Evolutionary conservation across 2,329 filamentous ascomycete genomes (phyloP).

Genomic region (Stylonectria norvegica): DNA sequence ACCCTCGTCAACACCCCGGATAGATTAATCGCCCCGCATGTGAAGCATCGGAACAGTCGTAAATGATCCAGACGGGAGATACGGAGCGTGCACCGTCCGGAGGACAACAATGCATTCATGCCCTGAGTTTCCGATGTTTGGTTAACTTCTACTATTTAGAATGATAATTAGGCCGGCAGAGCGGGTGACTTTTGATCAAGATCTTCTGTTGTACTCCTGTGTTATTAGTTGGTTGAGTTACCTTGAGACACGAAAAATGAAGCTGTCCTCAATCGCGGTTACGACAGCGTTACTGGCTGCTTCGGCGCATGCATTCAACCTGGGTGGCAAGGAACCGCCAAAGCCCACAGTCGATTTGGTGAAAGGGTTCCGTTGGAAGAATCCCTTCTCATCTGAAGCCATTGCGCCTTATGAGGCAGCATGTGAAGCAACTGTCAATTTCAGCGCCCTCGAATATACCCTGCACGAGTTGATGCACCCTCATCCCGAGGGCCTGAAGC

Average conservation of each 20-base stretch:
- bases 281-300: conserved; percentile 11
- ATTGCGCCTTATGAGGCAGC: conserved; percentile 31
- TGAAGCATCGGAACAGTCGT: too few relatives aligned
- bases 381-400: conserved; percentile 35
- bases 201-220: too few relatives aligned
- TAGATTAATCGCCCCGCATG: too few relatives aligned
- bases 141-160: too few relatives aligned
- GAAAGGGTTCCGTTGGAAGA: conserved; percentile 39
- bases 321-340: conserved; percentile 20
- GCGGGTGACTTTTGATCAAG: too few relatives aligned
- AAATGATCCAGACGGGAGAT: conserved; percentile 25
- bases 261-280: conserved; percentile 12
- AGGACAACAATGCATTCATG: conserved; percentile 23
- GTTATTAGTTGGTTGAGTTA: too few relatives aligned
- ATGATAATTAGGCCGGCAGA: too few relatives aligned
- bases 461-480: conserved; percentile 41
- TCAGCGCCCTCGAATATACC: conserved; percentile 40
- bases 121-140: too few relatives aligned
- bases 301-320: conserved; percentile 26
- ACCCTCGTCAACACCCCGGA: conserved; percentile 6
- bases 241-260: conserved; percentile 25
- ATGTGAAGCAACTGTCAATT: conserved; percentile 35
- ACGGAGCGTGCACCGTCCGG: conserved; percentile 25
- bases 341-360: conserved; percentile 34
- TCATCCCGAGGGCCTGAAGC: conserved; percentile 37